Conservation (phyloP, 2,329 filamentous ascomycete genomes). For the Bipolaris sorokiniana region DNA sequence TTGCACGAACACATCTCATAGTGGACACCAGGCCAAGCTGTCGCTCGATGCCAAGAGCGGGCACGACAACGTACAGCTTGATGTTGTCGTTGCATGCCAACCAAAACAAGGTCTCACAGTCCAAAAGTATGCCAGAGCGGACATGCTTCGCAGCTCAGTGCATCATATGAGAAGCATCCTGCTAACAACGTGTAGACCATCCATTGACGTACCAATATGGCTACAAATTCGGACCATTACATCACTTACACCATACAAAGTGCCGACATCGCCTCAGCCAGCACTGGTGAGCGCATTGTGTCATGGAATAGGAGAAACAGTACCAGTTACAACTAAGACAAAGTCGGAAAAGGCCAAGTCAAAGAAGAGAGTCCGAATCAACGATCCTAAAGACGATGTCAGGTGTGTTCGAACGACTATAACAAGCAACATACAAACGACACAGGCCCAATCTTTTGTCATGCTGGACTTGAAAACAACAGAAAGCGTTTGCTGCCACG, state of each 20-base stretch:
- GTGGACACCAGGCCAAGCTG: slow-evolving; percentile 21
- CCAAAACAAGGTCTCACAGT: neutral
- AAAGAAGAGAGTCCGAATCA: neutral
- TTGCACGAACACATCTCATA: slow-evolving; percentile 20
- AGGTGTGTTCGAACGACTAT: neutral
- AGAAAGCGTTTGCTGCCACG: neutral
- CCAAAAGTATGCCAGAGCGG: slow-evolving; percentile 5
- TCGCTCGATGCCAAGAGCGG: slow-evolving; percentile 12
- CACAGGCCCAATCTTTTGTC: neutral
- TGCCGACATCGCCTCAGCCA: neutral
- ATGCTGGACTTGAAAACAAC: slow-evolving; percentile 1
- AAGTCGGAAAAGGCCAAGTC: neutral
- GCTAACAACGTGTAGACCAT: neutral
- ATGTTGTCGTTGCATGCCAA: slow-evolving; percentile 20
- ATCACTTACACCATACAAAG: neutral
- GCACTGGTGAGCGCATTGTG: neutral
- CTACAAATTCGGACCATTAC: slow-evolving; percentile 17
- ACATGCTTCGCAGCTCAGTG: neutral
- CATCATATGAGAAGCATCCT: neutral
- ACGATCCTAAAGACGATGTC: neutral
- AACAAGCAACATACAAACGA: neutral
- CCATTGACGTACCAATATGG: slow-evolving; percentile 15
- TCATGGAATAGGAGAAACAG: neutral
- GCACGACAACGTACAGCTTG: slow-evolving; percentile 12
- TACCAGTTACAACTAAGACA: neutral